Base-by-base conservation (phyloP, 2,329 filamentous ascomycete genomes). In the Penicillium concentricum region DNA sequence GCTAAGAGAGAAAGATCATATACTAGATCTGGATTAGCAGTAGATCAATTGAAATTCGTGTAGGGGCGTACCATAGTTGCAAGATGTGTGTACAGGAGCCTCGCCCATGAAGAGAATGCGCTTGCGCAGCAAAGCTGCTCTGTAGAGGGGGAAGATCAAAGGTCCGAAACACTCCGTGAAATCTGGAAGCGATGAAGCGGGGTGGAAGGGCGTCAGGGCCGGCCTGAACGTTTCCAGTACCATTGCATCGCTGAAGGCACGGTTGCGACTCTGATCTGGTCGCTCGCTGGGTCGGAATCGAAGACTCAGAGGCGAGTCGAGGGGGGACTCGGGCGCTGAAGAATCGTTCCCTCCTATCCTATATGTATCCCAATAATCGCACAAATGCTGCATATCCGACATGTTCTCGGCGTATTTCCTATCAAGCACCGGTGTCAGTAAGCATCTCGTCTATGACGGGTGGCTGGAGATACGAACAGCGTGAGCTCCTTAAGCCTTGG, bases 1-100 rank as follows among this genome's bases (percentile, higher is more conserved):
- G 92, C 92, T 34, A 99, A 81, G 52, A 97, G 83, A n/a, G 93
- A 97, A 50, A 97, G 84, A 72, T 94, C 87, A 76, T 97, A 99
- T 60, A 97, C 94, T 93, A 61, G 12, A 51, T 30, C 15, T 35
- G 59, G 24, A 61, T 67, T 55, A 67, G 74, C 50, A 69, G 54
- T 7, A 44, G 48, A 22, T 46, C 30, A 9, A 37, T 38, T 35
- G 35, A 13, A 42, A 18, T 37, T 30, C 15, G 15, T 13, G 16
- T 42, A 46, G 43, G 10, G 30, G 22, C 76, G 38, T 80, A 96
- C 92, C 92, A 81, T 92, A 96, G 74, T 96, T 91, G 78, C 93
- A 97, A 52, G 86, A 84, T 66, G 86, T 81, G 71, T 92, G 88
- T 22, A 99, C 91, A 0, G 94, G 94, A 12, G 92, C 87, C 72